phyloP scores from a whole-genome alignment of 1,284 basidiomycete species.

The Heterobasidion parviporum region DNA sequence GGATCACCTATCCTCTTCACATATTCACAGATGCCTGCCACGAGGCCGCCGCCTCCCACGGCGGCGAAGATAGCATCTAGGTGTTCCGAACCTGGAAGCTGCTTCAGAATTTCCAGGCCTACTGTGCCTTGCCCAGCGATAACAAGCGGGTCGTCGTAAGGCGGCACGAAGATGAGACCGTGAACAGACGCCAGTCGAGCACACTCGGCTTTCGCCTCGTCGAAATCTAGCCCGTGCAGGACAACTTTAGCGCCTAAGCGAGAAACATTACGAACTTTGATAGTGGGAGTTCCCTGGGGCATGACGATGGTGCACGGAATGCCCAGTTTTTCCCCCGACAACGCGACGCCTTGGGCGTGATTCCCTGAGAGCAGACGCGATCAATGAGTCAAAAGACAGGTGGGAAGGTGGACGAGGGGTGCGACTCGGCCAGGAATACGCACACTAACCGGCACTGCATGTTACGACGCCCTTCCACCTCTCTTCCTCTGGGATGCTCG shows the following conservation, averaged over 20 bases:
- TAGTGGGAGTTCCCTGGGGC: conserved; percentile 91
- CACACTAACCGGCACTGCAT: conserved; percentile 90
- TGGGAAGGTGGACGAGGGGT: conserved; percentile 1
- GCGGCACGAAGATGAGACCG: conserved; percentile 88
- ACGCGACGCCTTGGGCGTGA: conserved; percentile 97
- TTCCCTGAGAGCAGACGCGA: conserved; percentile 60
- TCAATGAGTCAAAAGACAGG: not conserved
- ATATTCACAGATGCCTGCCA: conserved; percentile 87
- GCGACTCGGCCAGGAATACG: conserved; percentile 23
- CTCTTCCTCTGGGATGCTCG: conserved; percentile 79
- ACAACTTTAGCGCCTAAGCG: conserved; percentile 93
- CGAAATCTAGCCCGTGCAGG: conserved; percentile 89
- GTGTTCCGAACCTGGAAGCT: conserved; percentile 64
- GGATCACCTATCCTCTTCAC: conserved; percentile 92
- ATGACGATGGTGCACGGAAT: conserved; percentile 98
- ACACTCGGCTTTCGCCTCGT: conserved; percentile 95
- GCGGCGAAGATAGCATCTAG: conserved; percentile 87
- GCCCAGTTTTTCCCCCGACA: conserved; percentile 80
- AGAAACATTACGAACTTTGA: conserved; percentile 93
- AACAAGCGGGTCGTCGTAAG: conserved; percentile 95
- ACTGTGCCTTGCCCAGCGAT: conserved; percentile 97
- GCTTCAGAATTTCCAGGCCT: conserved; percentile 91
- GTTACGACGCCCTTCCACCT: conserved; percentile 97
- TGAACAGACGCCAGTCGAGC: conserved; percentile 72
- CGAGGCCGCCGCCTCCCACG: conserved; percentile 90